These are phyloP conservation scores for Candida qinlingensis DNA, from an alignment of 805 yeast genomes.

Conservation along the genomic window DNA sequence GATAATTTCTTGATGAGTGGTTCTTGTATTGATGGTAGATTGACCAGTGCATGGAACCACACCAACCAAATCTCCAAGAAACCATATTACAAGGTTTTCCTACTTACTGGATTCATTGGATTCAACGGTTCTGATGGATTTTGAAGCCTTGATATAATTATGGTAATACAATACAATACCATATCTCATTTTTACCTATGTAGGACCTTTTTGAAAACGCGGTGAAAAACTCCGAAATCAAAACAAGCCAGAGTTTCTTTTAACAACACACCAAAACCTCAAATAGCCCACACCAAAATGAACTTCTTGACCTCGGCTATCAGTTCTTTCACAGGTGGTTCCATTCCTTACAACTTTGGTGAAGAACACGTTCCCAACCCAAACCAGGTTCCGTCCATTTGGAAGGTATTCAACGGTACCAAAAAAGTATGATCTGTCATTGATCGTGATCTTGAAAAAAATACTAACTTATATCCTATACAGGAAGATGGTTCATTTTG, in stretches of 20 bases:
- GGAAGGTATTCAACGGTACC: conserved; percentile 61
- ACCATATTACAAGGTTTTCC: conserved; percentile 53
- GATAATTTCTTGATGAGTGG: conserved; percentile 83
- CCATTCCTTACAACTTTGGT: conserved; percentile 55
- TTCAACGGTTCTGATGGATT: conserved; percentile 71
- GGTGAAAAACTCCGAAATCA: neutral
- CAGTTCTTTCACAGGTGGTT: conserved; percentile 47
- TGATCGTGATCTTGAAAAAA: too few species aligned
- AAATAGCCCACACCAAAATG: conserved; percentile 33
- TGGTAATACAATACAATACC: too few species aligned
- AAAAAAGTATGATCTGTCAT: conserved; percentile 24
- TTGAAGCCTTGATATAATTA: conserved; percentile 10
- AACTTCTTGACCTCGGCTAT: conserved; percentile 65
- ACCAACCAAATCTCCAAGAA: conserved; percentile 66
- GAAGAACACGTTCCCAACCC: conserved; percentile 31
- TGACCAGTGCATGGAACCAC: conserved; percentile 81
- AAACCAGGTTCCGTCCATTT: conserved; percentile 39
- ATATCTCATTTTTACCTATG: too few species aligned
- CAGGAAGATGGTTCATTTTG: conserved; percentile 47
- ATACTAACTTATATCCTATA: conserved; percentile 7
- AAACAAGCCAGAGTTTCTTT: too few species aligned
- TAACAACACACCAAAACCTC: neutral
- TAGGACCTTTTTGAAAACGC: neutral
- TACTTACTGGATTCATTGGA: conserved; percentile 67
- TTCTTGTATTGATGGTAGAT: conserved; percentile 76